Conservation (phyloP, 1,284 basidiomycete genomes). For the Marasmius fiardii region DNA sequence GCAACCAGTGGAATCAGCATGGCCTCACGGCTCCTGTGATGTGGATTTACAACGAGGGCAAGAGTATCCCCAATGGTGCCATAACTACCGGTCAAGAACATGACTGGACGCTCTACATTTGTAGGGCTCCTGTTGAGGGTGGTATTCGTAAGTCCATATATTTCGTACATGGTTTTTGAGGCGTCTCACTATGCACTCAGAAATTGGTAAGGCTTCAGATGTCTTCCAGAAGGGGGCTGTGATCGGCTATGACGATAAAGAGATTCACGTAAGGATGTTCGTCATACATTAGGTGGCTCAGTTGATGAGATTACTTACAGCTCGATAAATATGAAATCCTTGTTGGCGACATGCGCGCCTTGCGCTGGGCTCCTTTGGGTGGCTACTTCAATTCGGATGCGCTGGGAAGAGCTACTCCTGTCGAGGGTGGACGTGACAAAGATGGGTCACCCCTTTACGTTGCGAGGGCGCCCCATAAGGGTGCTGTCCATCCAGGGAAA, state of each 20-base stretch:
- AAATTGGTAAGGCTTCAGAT: slow-evolving; percentile 61
- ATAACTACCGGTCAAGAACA: slow-evolving; percentile 55
- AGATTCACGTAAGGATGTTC: slow-evolving; percentile 46
- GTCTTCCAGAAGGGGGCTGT: slow-evolving; percentile 57
- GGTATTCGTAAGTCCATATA: slow-evolving; percentile 48
- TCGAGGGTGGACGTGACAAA: slow-evolving; percentile 65
- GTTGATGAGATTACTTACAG: slow-evolving; percentile 29
- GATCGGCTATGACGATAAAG: slow-evolving; percentile 56
- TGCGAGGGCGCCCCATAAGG: slow-evolving; percentile 51
- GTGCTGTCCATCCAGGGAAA: slow-evolving; percentile 61
- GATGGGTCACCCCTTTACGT: slow-evolving; percentile 61
- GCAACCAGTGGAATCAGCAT: slow-evolving; percentile 42
- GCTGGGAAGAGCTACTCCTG: slow-evolving; percentile 45
- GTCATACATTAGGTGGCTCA: not conserved
- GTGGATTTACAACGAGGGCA: slow-evolving; percentile 61
- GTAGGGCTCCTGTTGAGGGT: slow-evolving; percentile 56
- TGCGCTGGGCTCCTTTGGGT: slow-evolving; percentile 54
- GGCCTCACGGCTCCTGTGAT: slow-evolving; percentile 48
- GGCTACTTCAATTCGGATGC: slow-evolving; percentile 41
- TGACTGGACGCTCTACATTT: slow-evolving; percentile 52
- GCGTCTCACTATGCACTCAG: slow-evolving; percentile 27
- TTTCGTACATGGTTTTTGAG: not conserved
- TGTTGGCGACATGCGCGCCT: slow-evolving; percentile 53
- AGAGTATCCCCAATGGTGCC: slow-evolving; percentile 53
- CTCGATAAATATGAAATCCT: slow-evolving; percentile 62